Percentiles rank a stretch among this genome's conserved stretches.
These are phyloP conservation scores for Ascochyta pisi DNA, from an alignment of 2,329 filamentous ascomycete genomes.

Conservation along the genomic window DNA sequence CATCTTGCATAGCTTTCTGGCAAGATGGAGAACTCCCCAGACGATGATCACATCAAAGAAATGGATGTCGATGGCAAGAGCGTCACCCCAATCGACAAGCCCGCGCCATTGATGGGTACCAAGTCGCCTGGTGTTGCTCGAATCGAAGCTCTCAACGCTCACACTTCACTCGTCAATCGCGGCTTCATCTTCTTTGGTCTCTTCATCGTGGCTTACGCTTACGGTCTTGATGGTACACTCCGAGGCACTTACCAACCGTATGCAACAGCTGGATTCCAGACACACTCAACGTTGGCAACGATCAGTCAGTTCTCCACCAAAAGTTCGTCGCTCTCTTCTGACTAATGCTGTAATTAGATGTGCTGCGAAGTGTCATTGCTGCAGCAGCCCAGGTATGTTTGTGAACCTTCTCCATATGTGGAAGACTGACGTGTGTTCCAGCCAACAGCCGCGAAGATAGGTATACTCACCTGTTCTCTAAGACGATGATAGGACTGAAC, in stretches of 20 bases:
- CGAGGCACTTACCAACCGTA: constrained; percentile 58
- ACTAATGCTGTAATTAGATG: constrained; percentile 25
- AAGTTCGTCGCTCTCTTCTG: neutral
- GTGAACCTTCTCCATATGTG: no score
- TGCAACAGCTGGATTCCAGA: constrained; percentile 59
- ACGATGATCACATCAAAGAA: constrained; percentile 5
- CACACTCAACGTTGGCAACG: constrained; percentile 65
- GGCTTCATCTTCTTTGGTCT: constrained; percentile 65
- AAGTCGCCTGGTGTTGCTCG: constrained; percentile 63
- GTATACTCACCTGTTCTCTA: neutral
- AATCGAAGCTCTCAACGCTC: constrained; percentile 62
- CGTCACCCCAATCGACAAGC: constrained; percentile 5
- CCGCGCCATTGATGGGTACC: constrained; percentile 21
- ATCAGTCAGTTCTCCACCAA: constrained; percentile 50
- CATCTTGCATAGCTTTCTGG: neutral
- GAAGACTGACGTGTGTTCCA: neutral
- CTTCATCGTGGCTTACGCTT: constrained; percentile 69
- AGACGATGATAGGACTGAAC: constrained; percentile 7
- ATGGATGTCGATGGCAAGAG: constrained; percentile 4
- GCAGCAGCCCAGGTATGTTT: constrained; percentile 57
- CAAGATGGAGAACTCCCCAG: neutral
- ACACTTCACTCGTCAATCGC: constrained; percentile 61
- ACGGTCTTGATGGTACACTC: constrained; percentile 61
- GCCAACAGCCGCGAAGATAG: constrained; percentile 12
- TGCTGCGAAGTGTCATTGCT: constrained; percentile 65